These are phyloP conservation scores for Coemansia sp. DNA, from an alignment of 192 early-diverging fungal species.

Conservation along the genomic window DNA sequence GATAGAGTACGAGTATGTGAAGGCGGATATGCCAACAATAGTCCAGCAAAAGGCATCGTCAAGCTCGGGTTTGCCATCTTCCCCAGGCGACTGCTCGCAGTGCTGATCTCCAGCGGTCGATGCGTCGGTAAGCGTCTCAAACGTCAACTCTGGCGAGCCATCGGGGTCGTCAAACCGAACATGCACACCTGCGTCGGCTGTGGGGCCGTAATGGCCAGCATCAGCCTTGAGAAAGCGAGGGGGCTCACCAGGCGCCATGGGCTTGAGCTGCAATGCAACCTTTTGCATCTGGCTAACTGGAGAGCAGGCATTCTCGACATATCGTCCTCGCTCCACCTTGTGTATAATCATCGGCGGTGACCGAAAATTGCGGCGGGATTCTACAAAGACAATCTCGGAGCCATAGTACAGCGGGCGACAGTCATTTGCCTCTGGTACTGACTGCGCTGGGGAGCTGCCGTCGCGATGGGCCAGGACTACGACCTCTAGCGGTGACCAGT, in stretches of 20 bases:
- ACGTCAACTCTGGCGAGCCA: constrained; percentile 51
- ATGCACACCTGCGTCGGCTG: constrained; percentile 6
- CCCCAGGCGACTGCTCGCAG: not conserved
- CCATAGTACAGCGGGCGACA: constrained; percentile 61
- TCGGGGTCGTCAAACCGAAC: constrained; percentile 46
- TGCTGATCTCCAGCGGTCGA: not conserved
- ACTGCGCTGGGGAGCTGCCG: constrained; percentile 1
- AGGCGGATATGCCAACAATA: constrained; percentile 74
- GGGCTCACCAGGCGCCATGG: constrained; percentile 21
- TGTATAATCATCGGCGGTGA: constrained; percentile 73
- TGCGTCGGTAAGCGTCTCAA: constrained; percentile 34
- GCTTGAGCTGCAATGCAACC: constrained; percentile 62
- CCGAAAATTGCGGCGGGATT: constrained; percentile 61
- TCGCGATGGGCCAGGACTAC: constrained; percentile 24
- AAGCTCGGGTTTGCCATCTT: constrained; percentile 45
- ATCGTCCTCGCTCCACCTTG: constrained; percentile 75
- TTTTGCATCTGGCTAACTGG: constrained; percentile 88
- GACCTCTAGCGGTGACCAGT: constrained; percentile 55
- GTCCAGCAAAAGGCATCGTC: constrained; percentile 87
- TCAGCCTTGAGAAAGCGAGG: constrained; percentile 43
- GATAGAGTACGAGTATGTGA: constrained; percentile 39
- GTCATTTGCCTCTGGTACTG: not conserved
- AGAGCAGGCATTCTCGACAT: constrained; percentile 63
- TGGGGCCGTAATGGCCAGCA: constrained; percentile 40
- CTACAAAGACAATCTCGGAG: constrained; percentile 69